These are phyloP conservation scores for Puccinia hordei DNA, from an alignment of 1,284 basidiomycete species.

Conservation along the genomic window DNA sequence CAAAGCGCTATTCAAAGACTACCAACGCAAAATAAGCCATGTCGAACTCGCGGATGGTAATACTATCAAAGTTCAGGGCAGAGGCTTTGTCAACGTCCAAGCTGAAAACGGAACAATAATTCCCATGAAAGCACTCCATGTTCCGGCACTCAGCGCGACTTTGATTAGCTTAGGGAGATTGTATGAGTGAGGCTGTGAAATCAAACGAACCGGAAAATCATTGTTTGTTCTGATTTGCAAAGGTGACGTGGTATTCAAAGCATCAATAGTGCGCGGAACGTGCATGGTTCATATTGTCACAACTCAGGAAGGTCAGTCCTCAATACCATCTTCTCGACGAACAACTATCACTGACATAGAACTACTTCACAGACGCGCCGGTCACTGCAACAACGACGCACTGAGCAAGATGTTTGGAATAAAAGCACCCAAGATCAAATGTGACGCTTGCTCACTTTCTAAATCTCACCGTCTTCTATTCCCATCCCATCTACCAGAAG, in stretches of 20 bases:
- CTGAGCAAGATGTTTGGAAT: slow-evolving; percentile 2
- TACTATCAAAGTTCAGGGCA: background rate
- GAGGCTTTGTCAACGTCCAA: background rate
- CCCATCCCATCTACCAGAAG: background rate
- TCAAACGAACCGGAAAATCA: background rate
- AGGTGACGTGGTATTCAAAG: background rate
- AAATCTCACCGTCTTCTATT: slow-evolving; percentile 18
- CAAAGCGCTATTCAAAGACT: background rate
- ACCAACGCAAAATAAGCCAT: background rate
- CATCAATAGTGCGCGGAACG: background rate
- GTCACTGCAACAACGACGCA: slow-evolving; percentile 3
- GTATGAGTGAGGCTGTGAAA: background rate
- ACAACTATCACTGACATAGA: background rate
- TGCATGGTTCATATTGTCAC: background rate
- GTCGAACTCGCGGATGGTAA: background rate
- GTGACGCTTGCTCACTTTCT: background rate
- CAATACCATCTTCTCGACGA: background rate
- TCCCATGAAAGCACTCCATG: background rate
- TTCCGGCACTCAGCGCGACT: background rate
- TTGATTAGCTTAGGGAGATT: slow-evolving; percentile 17
- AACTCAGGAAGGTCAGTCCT: background rate
- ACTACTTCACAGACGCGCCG: background rate
- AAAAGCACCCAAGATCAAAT: background rate
- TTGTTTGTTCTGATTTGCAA: background rate
- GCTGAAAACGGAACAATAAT: background rate